Evolutionary conservation across 2,329 filamentous ascomycete genomes (phyloP), one percentile per base, ranked within the genome.

Genomic region (Dothideomycetes sp.): DNA sequence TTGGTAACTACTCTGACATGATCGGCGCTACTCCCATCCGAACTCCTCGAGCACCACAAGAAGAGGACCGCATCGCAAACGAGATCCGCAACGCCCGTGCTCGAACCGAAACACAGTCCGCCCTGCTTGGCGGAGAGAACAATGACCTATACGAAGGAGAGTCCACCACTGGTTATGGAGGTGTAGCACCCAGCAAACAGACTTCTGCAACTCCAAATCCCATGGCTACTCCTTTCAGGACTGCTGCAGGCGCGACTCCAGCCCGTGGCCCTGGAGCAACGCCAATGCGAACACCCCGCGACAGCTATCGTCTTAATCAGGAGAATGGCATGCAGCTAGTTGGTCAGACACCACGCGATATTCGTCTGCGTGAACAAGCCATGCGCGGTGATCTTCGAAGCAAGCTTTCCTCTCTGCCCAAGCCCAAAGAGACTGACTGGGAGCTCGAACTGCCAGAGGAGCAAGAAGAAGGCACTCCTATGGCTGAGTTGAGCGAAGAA

Each of bases 1-100:
- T 96, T 42, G 86, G 85, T 48, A 84, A 87, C 50, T 98, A 98
- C 60, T 77, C 82, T 12, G 79, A 76, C 30, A 75, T 94, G 38
- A 82, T 91, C 55, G 80, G 77, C 39, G 79, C 73, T 43, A 88
- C 86, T 10, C 91, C 91, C 0, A 94, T 98, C 46, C 79, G 91
- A 46, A 98, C 91, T 4, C 91, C 91, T 3, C 79, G 81, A 59
- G 91, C 88, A 3, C 84, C 91, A 0, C 83, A 87, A 35, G 85
- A 94, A 57, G 88, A 98, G 57, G 91, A 98, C 53, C 81, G 86
- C 49, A 91, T 98, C 43, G 87, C 89, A 48, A 98, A 96, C 58
- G 91, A 98, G 61, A 89, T 96, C 46, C 79, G 81, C 43, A 96
- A 98, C 57, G 94, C 95, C 35, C 77, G 84, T 48, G 85, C 91